A percentile compares a stretch with the other conserved stretches of the same genome.
These are phyloP conservation scores for Apiotrichum montevideense DNA, from an alignment of 1,284 basidiomycete genomes.

Conservation along the genomic window DNA sequence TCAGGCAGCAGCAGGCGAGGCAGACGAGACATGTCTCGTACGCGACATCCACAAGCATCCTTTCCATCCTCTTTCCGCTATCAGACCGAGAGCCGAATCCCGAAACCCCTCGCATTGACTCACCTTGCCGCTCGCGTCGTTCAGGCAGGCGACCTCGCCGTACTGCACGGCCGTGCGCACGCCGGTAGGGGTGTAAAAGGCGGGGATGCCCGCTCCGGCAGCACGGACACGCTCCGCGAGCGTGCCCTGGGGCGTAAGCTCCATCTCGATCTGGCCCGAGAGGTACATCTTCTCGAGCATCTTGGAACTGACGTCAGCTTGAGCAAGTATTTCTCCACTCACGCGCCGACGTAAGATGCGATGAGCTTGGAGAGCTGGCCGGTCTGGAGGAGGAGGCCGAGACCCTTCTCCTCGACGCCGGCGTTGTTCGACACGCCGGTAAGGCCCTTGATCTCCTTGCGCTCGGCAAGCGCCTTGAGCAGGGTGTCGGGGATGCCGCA, in stretches of 20 bases:
- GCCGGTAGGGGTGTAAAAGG: conserved; percentile 92
- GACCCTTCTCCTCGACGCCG: conserved; percentile 48
- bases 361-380: conserved; percentile 73
- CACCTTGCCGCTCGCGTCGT: conserved; percentile 62
- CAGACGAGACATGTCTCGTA: too few species aligned
- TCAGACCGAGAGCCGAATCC: too few species aligned
- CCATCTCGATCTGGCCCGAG: conserved; percentile 71
- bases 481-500: conserved; percentile 62
- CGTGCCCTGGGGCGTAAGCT: conserved; percentile 84
- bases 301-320: conserved; percentile 38
- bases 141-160: conserved; percentile 8
- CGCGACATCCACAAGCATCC: too few species aligned
- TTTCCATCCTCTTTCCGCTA: too few species aligned
- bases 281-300: conserved; percentile 60
- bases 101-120: conserved; percentile 26
- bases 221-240: conserved; percentile 86
- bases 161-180: conserved; percentile 45
- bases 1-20: too few species aligned
- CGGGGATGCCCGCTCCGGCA: conserved; percentile 90
- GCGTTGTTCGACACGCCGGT: conserved; percentile 89
- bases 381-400: conserved; percentile 67
- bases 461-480: conserved; percentile 65
- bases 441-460: conserved; percentile 61
- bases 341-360: conserved; percentile 70
- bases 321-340: conserved; percentile 1